phyloP scores from a whole-genome alignment of 2,329 filamentous ascomycete species.

The Cytospora piceae region DNA sequence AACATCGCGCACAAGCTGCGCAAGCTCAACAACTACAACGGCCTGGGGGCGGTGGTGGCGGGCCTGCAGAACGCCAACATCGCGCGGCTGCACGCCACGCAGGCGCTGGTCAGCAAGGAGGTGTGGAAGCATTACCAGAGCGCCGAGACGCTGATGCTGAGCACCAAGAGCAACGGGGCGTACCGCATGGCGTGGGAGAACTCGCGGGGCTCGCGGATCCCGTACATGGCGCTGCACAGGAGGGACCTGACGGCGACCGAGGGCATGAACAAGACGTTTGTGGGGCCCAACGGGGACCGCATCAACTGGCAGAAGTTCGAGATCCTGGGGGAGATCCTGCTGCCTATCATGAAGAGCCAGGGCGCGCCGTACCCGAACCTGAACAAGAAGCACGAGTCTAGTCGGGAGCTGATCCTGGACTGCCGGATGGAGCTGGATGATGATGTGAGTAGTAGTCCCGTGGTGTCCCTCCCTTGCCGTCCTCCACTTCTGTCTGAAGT shows the following conservation, averaged over 20 bases:
- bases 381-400: slow-evolving; percentile 64
- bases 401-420: slow-evolving; percentile 77
- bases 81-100: slow-evolving; percentile 79
- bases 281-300: slow-evolving; percentile 71
- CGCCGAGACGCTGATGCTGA: slow-evolving; percentile 88
- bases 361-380: slow-evolving; percentile 78
- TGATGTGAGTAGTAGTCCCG: slow-evolving; percentile 64
- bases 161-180: slow-evolving; percentile 88
- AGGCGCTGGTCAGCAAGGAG: slow-evolving; percentile 71
- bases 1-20: slow-evolving; percentile 82
- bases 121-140: slow-evolving; percentile 85
- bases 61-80: slow-evolving; percentile 89
- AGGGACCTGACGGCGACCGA: slow-evolving; percentile 90
- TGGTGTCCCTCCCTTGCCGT: neutral
- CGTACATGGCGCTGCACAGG: slow-evolving; percentile 87
- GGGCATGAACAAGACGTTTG: slow-evolving; percentile 87
- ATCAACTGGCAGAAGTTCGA: slow-evolving; percentile 99
- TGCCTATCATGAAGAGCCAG: slow-evolving; percentile 91
- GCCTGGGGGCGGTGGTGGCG: slow-evolving; percentile 88
- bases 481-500: too few species aligned
- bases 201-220: slow-evolving; percentile 84
- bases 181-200: slow-evolving; percentile 99
- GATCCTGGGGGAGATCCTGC: slow-evolving; percentile 87
- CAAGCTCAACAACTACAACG: slow-evolving; percentile 95
- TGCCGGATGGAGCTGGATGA: slow-evolving; percentile 83